These are phyloP conservation scores for Fomitopsis palustris DNA, from an alignment of 1,284 basidiomycete genomes.

Conservation along the genomic window DNA sequence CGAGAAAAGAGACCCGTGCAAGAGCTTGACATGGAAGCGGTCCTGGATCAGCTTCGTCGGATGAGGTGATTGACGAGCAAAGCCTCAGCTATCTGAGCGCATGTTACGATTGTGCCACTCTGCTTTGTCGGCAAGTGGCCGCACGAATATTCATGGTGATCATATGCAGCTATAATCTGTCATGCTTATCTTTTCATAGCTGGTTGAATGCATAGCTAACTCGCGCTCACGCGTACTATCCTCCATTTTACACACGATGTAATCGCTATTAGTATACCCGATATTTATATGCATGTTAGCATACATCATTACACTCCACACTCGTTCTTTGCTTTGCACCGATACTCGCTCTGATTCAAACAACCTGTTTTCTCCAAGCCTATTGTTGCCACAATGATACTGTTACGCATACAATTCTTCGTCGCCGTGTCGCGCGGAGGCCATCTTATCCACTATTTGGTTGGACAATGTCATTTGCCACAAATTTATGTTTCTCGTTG, in stretches of 20 bases:
- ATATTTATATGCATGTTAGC: background rate
- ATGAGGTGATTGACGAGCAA: constrained; percentile 31
- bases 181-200: background rate
- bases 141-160: background rate
- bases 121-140: background rate
- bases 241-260: background rate
- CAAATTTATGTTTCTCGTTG: too few species aligned
- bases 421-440: too few species aligned
- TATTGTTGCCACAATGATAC: too few species aligned
- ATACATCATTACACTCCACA: background rate
- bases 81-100: background rate
- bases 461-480: too few species aligned
- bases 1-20: constrained; percentile 15
- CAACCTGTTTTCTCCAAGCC: background rate
- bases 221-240: background rate
- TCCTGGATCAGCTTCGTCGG: constrained; percentile 45
- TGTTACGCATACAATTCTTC: too few species aligned
- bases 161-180: background rate
- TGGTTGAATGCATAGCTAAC: background rate
- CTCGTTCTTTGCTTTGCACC: background rate
- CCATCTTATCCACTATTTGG: too few species aligned
- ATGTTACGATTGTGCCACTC: background rate
- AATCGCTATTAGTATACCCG: background rate
- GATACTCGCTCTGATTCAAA: background rate
- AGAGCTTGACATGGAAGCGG: constrained; percentile 37